These are phyloP conservation scores for Thermochaetoides thermophila DNA, from an alignment of 495 filamentous ascomycete species.

Conservation along the genomic window DNA sequence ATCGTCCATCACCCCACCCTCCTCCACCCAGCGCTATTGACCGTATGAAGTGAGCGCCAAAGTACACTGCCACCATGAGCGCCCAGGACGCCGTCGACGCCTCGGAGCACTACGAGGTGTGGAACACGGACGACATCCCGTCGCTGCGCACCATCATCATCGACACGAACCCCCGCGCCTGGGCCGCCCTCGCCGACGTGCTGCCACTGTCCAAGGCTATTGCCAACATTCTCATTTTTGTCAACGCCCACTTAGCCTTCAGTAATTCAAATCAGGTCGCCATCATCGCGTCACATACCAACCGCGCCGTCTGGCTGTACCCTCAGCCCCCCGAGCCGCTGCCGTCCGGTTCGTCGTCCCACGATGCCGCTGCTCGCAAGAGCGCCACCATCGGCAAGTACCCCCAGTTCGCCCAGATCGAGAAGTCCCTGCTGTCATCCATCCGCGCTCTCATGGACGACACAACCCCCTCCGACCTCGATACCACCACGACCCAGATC, in stretches of 20 bases:
- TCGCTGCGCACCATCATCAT: constrained; percentile 84
- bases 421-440: constrained; percentile 57
- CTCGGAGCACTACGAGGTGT: constrained; percentile 64
- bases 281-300: constrained; percentile 76
- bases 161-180: constrained; percentile 93
- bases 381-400: constrained; percentile 62
- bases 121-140: constrained; percentile 50
- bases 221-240: constrained; percentile 85
- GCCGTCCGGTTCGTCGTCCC: constrained; percentile 10
- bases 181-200: constrained; percentile 58
- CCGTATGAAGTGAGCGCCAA: too few species aligned
- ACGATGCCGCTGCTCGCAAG: constrained; percentile 9
- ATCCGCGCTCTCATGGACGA: constrained; percentile 51
- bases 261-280: constrained; percentile 87
- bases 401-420: constrained; percentile 74
- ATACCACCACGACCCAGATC: constrained; percentile 58
- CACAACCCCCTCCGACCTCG: constrained; percentile 46
- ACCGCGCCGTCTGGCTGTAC: constrained; percentile 79
- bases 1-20: too few species aligned
- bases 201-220: constrained; percentile 77
- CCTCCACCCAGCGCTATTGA: too few species aligned
- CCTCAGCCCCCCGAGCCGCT: constrained; percentile 33
- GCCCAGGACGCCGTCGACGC: constrained; percentile 71
- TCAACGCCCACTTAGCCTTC: constrained; percentile 88
- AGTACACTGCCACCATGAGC: constrained; percentile 20